Percentiles rank a stretch among this genome's conserved stretches.
phyloP scores from a whole-genome alignment of 164 flowering plant genomes.

The grape (Vitis vinifera) region DNA sequence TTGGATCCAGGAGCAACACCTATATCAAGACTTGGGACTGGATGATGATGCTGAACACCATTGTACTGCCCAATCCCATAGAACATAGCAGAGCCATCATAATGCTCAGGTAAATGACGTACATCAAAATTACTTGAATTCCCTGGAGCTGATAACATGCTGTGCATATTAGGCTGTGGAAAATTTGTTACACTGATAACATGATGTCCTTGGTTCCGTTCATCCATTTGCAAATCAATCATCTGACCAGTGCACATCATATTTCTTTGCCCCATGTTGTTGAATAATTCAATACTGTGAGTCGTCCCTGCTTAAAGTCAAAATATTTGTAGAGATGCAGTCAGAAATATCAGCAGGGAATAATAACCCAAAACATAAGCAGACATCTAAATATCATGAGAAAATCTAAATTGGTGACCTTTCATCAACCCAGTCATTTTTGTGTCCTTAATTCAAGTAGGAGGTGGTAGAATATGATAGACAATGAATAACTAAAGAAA shows the following conservation, averaged over 20 bases:
- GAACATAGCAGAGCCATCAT: conserved; percentile 31
- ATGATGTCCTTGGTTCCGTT: conserved; percentile 37
- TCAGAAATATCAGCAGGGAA: neutral
- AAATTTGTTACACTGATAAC: conserved; percentile 38
- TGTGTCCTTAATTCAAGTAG: too few species aligned
- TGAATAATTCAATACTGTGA: conserved; percentile 2
- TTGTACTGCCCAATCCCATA: conserved; percentile 57
- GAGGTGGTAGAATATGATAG: too few species aligned
- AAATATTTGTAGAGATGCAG: neutral
- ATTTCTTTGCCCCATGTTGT: conserved; percentile 62
- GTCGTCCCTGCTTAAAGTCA: conserved; percentile 17
- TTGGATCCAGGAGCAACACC: conserved; percentile 32
- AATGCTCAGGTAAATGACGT: conserved; percentile 44
- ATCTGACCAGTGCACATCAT: conserved; percentile 44
- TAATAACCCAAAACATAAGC: neutral
- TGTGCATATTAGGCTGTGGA: conserved; percentile 40
- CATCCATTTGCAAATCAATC: conserved; percentile 54
- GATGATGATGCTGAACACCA: conserved; percentile 44
- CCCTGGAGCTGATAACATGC: conserved; percentile 44
- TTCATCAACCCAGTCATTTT: neutral
- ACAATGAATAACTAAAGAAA: too few species aligned
- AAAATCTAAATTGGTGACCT: neutral
- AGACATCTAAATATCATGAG: neutral
- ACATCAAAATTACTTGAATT: conserved; percentile 35
- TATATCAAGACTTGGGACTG: conserved; percentile 37